Evolutionary conservation across 2,329 filamentous ascomycete species (phyloP).

Genomic region (Hypoxylon sp.): DNA sequence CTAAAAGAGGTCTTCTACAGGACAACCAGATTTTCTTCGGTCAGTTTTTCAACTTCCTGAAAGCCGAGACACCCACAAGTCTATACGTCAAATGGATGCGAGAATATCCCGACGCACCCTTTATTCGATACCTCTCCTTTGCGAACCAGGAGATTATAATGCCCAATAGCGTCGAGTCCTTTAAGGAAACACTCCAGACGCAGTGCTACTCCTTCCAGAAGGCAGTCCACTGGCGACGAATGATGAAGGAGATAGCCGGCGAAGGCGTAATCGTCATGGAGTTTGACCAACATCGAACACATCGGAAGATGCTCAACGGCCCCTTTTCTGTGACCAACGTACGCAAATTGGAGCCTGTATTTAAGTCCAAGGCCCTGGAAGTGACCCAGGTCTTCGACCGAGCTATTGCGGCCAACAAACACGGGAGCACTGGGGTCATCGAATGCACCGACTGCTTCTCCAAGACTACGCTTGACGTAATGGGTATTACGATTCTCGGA

Average conservation of each 20-base stretch:
- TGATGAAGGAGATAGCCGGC: slow-evolving; percentile 48
- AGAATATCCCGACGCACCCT: slow-evolving; percentile 46
- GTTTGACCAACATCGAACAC: slow-evolving; percentile 55
- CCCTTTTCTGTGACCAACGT: slow-evolving; percentile 55
- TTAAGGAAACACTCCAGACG: slow-evolving; percentile 51
- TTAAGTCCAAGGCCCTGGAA: slow-evolving; percentile 53
- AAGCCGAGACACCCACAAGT: slow-evolving; percentile 32
- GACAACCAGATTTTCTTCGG: slow-evolving; percentile 46
- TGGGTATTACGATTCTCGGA: slow-evolving; percentile 32
- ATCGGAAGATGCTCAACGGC: slow-evolving; percentile 54
- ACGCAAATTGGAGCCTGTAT: slow-evolving; percentile 55
- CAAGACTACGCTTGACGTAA: slow-evolving; percentile 38
- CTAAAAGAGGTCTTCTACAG: slow-evolving; percentile 16
- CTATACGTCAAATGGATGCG: slow-evolving; percentile 48
- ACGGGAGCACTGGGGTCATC: slow-evolving; percentile 19
- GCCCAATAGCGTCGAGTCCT: slow-evolving; percentile 45
- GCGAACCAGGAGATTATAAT: slow-evolving; percentile 51
- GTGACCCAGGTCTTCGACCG: slow-evolving; percentile 18
- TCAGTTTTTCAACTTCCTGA: slow-evolving; percentile 39
- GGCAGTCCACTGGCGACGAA: slow-evolving; percentile 45
- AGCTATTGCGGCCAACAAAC: slow-evolving; percentile 10
- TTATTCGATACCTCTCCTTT: slow-evolving; percentile 51
- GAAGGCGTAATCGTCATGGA: slow-evolving; percentile 56
- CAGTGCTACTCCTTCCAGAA: slow-evolving; percentile 55
- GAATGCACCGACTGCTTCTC: slow-evolving; percentile 28